Conservation (phyloP, 1,139 yeast genomes). For the Taphrina sp. region DNA sequence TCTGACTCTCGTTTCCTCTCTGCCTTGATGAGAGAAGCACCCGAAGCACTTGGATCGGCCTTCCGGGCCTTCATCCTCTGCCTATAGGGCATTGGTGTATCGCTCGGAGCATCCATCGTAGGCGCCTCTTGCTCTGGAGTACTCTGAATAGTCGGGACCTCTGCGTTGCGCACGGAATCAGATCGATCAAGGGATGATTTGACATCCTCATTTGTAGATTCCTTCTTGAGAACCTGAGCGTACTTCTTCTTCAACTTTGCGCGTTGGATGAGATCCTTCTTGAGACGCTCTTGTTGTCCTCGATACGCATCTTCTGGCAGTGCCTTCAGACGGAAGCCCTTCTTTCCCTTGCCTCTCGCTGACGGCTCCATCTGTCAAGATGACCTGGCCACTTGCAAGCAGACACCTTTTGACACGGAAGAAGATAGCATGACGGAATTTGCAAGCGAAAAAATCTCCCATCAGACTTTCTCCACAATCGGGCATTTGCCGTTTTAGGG, state of each 20-base stretch:
- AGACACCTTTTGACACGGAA: neutral
- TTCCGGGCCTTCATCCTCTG: constrained; percentile 7
- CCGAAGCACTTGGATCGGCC: constrained; percentile 2
- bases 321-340: constrained; percentile 21
- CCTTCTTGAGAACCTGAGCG: constrained; percentile 22
- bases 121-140: neutral
- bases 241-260: constrained; percentile 30
- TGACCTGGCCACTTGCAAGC: neutral
- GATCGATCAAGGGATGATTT: no score
- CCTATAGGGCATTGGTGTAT: neutral
- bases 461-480: neutral
- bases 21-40: neutral
- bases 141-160: neutral
- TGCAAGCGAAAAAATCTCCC: no score
- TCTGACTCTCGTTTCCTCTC: neutral
- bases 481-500: neutral
- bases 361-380: neutral
- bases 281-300: constrained; percentile 19
- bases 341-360: neutral
- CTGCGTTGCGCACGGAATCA: neutral
- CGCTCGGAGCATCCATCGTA: neutral
- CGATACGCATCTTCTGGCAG: constrained; percentile 28
- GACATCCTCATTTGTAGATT: neutral
- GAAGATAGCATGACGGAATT: no score
- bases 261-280: constrained; percentile 22